Conservation (phyloP, 306 rosid genomes). For the Cicer bijugum region DNA sequence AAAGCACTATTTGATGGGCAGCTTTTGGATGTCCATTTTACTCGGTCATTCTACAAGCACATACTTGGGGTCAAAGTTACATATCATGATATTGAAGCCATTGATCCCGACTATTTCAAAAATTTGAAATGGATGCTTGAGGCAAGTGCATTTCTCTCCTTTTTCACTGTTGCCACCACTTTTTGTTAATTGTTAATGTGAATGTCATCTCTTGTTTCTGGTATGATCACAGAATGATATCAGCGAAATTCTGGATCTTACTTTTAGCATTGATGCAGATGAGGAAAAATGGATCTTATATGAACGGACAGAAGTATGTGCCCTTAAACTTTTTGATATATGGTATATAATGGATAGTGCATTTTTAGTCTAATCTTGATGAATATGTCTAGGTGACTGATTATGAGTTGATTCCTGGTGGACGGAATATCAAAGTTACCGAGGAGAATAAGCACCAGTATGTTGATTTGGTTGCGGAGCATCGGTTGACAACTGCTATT, state of each 20-base stretch:
- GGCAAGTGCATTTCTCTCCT: conserved; percentile 49
- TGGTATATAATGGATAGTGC: conserved; percentile 22
- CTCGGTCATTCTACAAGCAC: conserved; percentile 99
- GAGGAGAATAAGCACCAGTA: conserved; percentile 96
- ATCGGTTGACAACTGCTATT: conserved; percentile 96
- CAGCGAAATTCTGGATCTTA: conserved; percentile 82
- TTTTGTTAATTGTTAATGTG: conserved; percentile 33
- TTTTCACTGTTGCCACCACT: conserved; percentile 4
- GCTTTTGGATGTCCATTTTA: conserved; percentile 97
- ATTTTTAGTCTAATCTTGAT: conserved; percentile 42
- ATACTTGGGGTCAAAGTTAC: conserved; percentile 94
- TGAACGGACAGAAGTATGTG: conserved; percentile 85
- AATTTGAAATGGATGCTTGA: conserved; percentile 99
- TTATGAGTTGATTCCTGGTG: conserved; percentile 93
- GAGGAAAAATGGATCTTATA: conserved; percentile 91
- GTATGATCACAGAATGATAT: conserved; percentile 76
- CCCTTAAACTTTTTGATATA: conserved; percentile 28
- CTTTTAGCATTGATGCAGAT: conserved; percentile 98
- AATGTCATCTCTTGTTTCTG: conserved; percentile 30
- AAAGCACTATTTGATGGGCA: conserved; percentile 98
- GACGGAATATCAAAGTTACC: conserved; percentile 91
- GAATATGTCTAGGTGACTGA: conserved; percentile 80
- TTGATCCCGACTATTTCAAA: conserved; percentile 91
- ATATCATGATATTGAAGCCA: conserved; percentile 99
- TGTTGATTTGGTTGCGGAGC: conserved; percentile 91